Evolutionary conservation across 306 rosid genomes (phyloP).

Genomic region (Vachellia pachyceras): DNA sequence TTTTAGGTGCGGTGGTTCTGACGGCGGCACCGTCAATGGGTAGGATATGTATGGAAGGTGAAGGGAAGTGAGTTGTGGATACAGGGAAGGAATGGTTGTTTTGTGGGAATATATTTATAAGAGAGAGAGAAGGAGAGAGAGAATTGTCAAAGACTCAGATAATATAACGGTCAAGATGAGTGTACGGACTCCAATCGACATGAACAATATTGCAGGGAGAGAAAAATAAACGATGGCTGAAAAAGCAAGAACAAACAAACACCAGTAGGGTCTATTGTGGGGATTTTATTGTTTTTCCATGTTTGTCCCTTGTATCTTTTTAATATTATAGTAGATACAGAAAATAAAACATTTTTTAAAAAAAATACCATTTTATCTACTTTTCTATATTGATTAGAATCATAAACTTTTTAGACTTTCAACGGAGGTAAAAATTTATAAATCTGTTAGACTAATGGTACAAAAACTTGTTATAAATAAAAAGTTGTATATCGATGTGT

Average conservation of each 20-base stretch:
- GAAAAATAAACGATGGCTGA: neutral
- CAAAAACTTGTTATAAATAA: no score
- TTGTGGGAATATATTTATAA: neutral
- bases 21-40: neutral
- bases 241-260: no score
- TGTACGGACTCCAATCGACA: neutral
- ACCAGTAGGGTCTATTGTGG: neutral
- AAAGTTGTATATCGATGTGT: no score
- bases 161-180: constrained; percentile 41
- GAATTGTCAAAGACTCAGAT: constrained; percentile 3
- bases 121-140: neutral
- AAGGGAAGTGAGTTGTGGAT: neutral
- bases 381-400: no score
- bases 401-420: no score
- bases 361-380: no score
- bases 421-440: no score
- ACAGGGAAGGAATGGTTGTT: neutral
- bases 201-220: neutral
- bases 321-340: no score
- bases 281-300: neutral
- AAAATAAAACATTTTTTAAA: no score
- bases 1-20: neutral
- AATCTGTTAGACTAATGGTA: no score
- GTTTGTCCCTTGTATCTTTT: neutral
- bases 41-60: neutral